A percentile compares a stretch with the other conserved stretches of the same genome.
Evolutionary conservation across 129 eudicot species (phyloP).

Genomic region (Ambrosia artemisiifolia): DNA sequence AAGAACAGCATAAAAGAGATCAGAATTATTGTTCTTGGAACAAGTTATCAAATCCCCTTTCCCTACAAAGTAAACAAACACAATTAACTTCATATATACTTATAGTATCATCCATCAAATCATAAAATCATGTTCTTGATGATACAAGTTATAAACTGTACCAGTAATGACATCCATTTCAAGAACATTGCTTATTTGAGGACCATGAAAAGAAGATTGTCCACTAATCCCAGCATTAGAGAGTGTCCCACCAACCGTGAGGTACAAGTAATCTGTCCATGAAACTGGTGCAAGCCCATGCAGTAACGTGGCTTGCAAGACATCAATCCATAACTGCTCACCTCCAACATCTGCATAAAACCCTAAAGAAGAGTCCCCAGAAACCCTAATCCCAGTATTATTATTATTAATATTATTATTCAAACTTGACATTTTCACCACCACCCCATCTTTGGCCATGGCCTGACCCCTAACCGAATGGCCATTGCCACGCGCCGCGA

Average conservation of each 20-base stretch:
- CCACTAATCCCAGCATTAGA: conserved; percentile 40
- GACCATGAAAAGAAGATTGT: conserved; percentile 32
- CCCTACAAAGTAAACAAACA: conserved; percentile 24
- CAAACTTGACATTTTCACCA: conserved; percentile 30
- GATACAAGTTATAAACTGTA: background rate
- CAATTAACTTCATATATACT: background rate
- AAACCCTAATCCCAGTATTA: conserved; percentile 28
- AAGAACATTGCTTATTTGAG: conserved; percentile 39
- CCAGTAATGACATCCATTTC: conserved; percentile 42
- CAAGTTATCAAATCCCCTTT: conserved; percentile 43
- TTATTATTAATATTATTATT: background rate
- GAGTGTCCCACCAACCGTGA: conserved; percentile 35
- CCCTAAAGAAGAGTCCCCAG: conserved; percentile 25
- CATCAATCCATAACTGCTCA: conserved; percentile 38
- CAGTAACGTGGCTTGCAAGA: conserved; percentile 23
- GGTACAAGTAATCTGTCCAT: conserved; percentile 40
- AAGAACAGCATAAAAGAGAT: conserved; percentile 45
- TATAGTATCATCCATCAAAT: background rate
- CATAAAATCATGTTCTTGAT: background rate
- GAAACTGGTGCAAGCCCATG: conserved; percentile 40
- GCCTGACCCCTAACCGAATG: conserved; percentile 43
- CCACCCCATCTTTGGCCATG: conserved; percentile 39
- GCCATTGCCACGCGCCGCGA: conserved; percentile 32
- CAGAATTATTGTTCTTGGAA: conserved; percentile 28
- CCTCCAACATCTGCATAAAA: conserved; percentile 45